Percentiles rank a stretch among this genome's conserved stretches.
phyloP scores from a whole-genome alignment of 179 eudicot species.

The Beta lomatogona region DNA sequence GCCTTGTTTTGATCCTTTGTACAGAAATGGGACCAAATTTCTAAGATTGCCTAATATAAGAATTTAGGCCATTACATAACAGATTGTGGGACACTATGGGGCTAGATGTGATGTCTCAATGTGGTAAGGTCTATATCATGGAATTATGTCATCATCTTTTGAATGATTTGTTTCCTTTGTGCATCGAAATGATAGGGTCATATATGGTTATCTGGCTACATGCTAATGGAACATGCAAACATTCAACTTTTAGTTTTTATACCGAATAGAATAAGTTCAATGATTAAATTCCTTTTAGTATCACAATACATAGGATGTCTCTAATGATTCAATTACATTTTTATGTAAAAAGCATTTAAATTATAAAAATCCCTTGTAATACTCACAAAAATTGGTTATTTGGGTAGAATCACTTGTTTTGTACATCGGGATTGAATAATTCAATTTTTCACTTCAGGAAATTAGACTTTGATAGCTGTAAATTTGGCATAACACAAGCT shows the following conservation, averaged over 20 bases:
- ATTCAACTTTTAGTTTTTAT: background rate
- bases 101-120: background rate
- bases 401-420: constrained; percentile 1
- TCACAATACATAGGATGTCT: background rate
- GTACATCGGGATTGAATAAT: background rate
- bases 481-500: background rate
- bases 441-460: background rate
- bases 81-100: background rate
- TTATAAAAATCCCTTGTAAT: background rate
- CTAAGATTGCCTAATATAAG: background rate
- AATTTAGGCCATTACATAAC: background rate
- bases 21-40: background rate
- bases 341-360: background rate
- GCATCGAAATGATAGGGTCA: background rate
- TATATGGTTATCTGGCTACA: background rate
- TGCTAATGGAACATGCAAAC: background rate
- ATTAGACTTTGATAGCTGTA: background rate
- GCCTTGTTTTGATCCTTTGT: background rate
- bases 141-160: background rate
- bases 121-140: background rate
- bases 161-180: background rate
- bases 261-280: background rate
- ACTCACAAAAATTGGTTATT: background rate
- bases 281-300: background rate
- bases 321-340: background rate